Evolutionary conservation across 1,284 basidiomycete species (phyloP), one percentile per base, ranked within the genome.

Genomic region (Cutaneotrichosporon curvatum): DNA sequence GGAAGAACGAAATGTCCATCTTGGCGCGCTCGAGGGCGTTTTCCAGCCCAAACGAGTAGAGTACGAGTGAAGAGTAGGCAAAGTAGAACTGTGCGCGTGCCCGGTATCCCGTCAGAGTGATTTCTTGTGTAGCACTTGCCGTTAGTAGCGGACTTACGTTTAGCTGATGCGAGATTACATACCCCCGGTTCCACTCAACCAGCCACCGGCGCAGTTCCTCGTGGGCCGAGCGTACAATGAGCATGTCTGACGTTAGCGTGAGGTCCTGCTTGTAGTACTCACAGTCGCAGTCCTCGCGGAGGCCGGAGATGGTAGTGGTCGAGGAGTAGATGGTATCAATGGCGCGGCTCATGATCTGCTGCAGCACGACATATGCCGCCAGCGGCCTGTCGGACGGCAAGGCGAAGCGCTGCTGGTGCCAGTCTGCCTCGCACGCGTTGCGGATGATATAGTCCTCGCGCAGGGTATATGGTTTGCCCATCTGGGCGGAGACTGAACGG

Each of bases 1-100:
- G 87, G 75, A 92, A 92, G 73, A 90, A 84, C 0, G 83, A 83
- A 40, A 88, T 83, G 62, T 91, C 70, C 61, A 66, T 64, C 43
- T 66, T 67, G 22, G 63, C 58, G n/a, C 68, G 45, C 55, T 94
- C 90, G 45, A 95, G 74, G 3, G 92, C 87, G 62, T 94, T 87
- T 70, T 97, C 91, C 45, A 97, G 76, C 3, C 92, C 91, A 60
- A 96, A 97, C 7, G 90, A 92, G 66, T 95, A 92, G 57, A 96
- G 75, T 19, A 91, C 85, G 37, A 94, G 78, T 66, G 83, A 81
- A 23, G 84, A 81, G 63, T 94, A 92, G 63, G 87, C 79, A 71
- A 79, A 85, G 67, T 87, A 89, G 65, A 89, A 90, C 55, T 79
- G 75, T 16, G 79, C 77, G 34, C 65, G 56, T 18, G 55, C 59